Base-by-base conservation (phyloP, 108 stramenopile genomes). In the Epipyxis sp. region DNA sequence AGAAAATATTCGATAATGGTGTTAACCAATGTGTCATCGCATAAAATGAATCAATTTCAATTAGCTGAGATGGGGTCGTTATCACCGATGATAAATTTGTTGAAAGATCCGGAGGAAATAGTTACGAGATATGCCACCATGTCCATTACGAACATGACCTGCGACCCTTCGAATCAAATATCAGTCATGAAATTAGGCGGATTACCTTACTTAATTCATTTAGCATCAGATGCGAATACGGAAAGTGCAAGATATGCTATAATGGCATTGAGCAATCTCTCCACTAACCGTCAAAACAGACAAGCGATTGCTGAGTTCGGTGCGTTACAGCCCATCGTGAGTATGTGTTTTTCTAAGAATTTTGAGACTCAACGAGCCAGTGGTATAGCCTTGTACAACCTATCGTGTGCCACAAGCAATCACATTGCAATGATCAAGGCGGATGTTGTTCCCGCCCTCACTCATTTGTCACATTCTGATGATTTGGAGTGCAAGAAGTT, bases 181-280 rank as follows among this genome's bases (percentile, higher is more conserved):
- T 84, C 83, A 58, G 81, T 90, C 25, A 87, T 88, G 46, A 82
- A 83, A 59, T 81, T 84, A 37, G 83, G 86, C n/a, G 80, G 77
- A 39, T 20, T 89, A 13, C 44, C 42, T 58, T 45, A 59, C 20
- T 69, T 91, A 43, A 59, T 91, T 58, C 76, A 57, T 32, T 79
- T 90, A 13, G 82, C 86, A 39, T 67, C 45, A 72, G 59, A 86
- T 62, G 46, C 25, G 16, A 32, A 27, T 43, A 29, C 58, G 13
- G 87, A 86, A 1, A 78, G 81, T 39, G 79, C 69, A 42, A 78
- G 88, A 42, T 91, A 82, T 77, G 90, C 87, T 50, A 85, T 80
- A 35, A 91, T 91, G 90, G 85, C 88, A 32, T 42, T 93, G 10
- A 83, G 87, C 74, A 93, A 93, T 68, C 80, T 93, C 10, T 86